phyloP scores from a whole-genome alignment of 331 rosid genomes.

The Malus hybrid region DNA sequence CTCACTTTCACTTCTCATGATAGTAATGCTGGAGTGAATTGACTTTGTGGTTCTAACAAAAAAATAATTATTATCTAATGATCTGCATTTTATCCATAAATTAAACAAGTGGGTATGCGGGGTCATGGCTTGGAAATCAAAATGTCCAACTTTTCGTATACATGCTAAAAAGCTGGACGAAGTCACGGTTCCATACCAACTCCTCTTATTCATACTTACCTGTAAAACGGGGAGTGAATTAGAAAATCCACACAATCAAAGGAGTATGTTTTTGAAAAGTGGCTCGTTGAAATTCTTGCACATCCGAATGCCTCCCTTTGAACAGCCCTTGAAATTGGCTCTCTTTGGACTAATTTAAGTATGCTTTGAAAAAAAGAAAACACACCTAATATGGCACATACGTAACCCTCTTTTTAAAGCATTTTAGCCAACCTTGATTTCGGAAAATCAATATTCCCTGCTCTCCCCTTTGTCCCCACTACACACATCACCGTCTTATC shows the following conservation, averaged over 20 bases:
- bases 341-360: neutral
- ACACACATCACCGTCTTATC: neutral
- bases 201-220: neutral
- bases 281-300: conserved; percentile 13
- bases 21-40: no score
- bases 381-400: neutral
- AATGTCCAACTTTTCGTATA: neutral
- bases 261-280: conserved; percentile 1
- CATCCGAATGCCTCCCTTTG: conserved; percentile 6
- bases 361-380: neutral
- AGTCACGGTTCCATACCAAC: conserved; percentile 10
- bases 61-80: neutral
- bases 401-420: neutral
- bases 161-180: neutral
- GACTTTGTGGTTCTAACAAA: no score
- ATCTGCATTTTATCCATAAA: neutral
- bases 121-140: neutral
- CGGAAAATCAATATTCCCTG: neutral
- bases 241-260: neutral
- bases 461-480: neutral
- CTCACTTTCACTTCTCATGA: no score
- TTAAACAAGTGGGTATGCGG: neutral
- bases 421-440: neutral
- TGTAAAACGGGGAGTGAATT: neutral
- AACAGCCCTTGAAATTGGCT: neutral